phyloP scores from a whole-genome alignment of 345 rosid genomes.

The Brassica napus region DNA sequence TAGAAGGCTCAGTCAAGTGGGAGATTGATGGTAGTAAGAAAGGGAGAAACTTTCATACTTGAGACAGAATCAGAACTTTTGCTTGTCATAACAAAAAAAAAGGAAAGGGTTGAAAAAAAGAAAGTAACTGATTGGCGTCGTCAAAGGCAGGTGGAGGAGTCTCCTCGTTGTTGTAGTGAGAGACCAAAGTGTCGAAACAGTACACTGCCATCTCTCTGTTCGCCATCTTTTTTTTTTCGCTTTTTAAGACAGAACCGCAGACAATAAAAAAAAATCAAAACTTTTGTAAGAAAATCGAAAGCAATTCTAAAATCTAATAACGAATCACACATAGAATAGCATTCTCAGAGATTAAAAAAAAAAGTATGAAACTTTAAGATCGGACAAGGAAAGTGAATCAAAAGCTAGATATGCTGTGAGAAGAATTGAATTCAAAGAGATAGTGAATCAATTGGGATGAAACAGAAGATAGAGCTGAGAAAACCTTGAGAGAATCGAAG shows the following conservation, averaged over 20 bases:
- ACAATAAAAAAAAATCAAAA: not conserved
- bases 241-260: not conserved
- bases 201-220: constrained; percentile 93
- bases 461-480: not conserved
- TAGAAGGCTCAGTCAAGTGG: not conserved
- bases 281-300: not conserved
- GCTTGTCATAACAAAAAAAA: constrained; percentile 3
- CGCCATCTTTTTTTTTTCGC: constrained; percentile 54
- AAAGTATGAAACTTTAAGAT: not conserved
- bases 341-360: not conserved
- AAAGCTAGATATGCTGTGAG: constrained; percentile 2
- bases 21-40: not conserved
- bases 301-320: not conserved
- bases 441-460: not conserved
- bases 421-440: constrained; percentile 7
- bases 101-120: not conserved
- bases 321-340: not conserved
- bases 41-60: not conserved
- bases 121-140: constrained; percentile 70
- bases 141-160: constrained; percentile 88
- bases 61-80: not conserved
- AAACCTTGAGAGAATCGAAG: constrained; percentile 21
- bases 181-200: constrained; percentile 89
- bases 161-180: constrained; percentile 86
- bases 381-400: not conserved